Conservation (phyloP, 2,329 filamentous ascomycete species). For the Clonostachys rosea region DNA sequence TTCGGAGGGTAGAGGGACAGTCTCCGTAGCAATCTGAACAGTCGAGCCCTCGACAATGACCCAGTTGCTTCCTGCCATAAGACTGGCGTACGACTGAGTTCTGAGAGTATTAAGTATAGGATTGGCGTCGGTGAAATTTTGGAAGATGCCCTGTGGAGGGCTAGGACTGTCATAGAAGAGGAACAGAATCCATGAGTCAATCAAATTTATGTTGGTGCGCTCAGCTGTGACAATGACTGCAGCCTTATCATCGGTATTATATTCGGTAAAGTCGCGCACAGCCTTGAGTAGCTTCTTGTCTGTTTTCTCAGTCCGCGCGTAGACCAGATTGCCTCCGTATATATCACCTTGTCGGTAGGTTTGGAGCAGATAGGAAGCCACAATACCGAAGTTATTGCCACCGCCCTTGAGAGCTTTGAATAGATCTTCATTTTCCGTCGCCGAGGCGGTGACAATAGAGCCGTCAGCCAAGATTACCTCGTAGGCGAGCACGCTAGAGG, state of each 20-base stretch:
- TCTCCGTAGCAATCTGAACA: constrained; percentile 27
- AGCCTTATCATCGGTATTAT: constrained; percentile 55
- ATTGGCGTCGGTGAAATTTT: constrained; percentile 28
- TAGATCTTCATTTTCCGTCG: constrained; percentile 2
- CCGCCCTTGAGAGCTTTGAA: constrained; percentile 7
- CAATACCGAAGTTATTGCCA: constrained; percentile 8
- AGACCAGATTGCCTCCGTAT: constrained; percentile 36
- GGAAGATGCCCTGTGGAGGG: constrained; percentile 47
- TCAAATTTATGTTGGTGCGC: constrained; percentile 21
- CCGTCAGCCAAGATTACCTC: constrained; percentile 6
- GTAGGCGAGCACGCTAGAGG: constrained; percentile 17
- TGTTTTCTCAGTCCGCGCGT: constrained; percentile 19
- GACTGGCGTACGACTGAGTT: constrained; percentile 40
- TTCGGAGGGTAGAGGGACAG: constrained; percentile 20
- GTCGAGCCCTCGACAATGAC: constrained; percentile 10
- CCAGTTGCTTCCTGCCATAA: constrained; percentile 18
- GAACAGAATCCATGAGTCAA: constrained; percentile 54
- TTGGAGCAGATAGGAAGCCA: constrained; percentile 30
- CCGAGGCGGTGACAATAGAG: constrained; percentile 4
- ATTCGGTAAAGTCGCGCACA: constrained; percentile 48
- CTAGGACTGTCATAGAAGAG: constrained; percentile 56
- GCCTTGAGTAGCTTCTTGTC: constrained; percentile 35
- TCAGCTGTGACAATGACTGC: constrained; percentile 54
- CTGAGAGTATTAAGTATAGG: constrained; percentile 38
- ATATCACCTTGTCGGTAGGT: constrained; percentile 31